Base-by-base conservation (phyloP, 495 filamentous ascomycete genomes). In the Neurospora sp. region DNA sequence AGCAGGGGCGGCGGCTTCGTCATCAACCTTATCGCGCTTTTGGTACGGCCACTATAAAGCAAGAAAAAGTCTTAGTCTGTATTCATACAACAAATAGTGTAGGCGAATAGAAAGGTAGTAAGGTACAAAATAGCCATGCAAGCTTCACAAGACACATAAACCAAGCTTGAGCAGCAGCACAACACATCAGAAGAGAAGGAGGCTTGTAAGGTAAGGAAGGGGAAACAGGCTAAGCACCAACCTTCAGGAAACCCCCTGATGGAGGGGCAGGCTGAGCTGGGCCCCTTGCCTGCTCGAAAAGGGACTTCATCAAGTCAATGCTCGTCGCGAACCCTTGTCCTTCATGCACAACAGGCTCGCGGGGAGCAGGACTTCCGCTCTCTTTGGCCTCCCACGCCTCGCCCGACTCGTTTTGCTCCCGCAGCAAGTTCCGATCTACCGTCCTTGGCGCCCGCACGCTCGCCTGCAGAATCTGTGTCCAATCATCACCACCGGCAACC, bases 221-320 rank as follows among this genome's bases (percentile, higher is more conserved):
- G 87, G 81, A 66, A 66, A 88, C 89, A 81, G 87, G 88, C 78
- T 85, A 85, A 75, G 84, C 86, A 81, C 85, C 78, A 73, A 86
- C 85, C 82, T 84, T 85, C 71, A 86, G 80, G 69, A 81, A 81
- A 77, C 83, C 80, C 76, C 79, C 80, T 77, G 81, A 78, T 73
- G 81, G 75, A 78, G 79, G 78, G 75, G 84, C 72, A 72, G 81
- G 78, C 76, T 83, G 83, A 40, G 75, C 77, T 68, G 84, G 83
- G 22, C 79, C 81, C 77, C 83, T 87, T 11, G 90, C 88, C 75
- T 89, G 85, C 69, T 88, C 89, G 80, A 94, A 97, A 68, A 97
- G 79, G 66, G 93, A 96, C 76, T 96, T 91, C 94, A 97, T 96
- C 81, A 97, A 78, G 82, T 97, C 94, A 78, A 97, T 94, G 76